Conservation (phyloP, 1,284 basidiomycete genomes). For the Megacollybia platyphylla region DNA sequence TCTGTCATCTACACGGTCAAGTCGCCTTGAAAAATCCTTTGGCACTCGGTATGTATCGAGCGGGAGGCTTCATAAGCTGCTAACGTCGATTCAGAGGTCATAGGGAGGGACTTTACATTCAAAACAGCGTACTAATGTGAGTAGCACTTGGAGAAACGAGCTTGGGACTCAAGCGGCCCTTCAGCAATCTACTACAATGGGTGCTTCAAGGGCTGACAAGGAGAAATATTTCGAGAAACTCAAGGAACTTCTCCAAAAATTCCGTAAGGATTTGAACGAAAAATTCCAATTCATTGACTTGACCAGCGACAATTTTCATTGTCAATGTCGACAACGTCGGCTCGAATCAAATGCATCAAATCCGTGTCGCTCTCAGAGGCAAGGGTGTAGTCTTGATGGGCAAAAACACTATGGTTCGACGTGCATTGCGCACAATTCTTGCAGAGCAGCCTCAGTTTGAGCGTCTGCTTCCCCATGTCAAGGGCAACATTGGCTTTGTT, state of each 20-base stretch:
- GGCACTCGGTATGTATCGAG: conserved; percentile 43
- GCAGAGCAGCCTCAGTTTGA: conserved; percentile 90
- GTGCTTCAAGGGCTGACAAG: conserved; percentile 85
- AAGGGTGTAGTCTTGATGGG: conserved; percentile 98
- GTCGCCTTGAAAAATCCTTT: conserved; percentile 85
- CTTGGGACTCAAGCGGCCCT: conserved; percentile 8
- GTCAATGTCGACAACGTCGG: conserved; percentile 99
- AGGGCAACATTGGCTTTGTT: conserved; percentile 98
- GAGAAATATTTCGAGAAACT: conserved; percentile 91
- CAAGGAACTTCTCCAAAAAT: conserved; percentile 85
- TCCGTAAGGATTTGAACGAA: conserved; percentile 43
- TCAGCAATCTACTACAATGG: conserved; percentile 49
- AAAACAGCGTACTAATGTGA: conserved; percentile 2
- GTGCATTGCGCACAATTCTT: conserved; percentile 88
- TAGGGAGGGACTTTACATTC: conserved; percentile 55
- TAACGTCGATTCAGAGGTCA: conserved; percentile 49
- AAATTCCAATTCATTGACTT: background rate
- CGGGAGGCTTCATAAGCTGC: conserved; percentile 8
- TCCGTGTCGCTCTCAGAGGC: conserved; percentile 92
- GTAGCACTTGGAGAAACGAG: conserved; percentile 11
- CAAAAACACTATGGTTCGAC: conserved; percentile 99
- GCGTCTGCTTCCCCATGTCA: conserved; percentile 90
- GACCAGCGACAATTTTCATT: conserved; percentile 88
- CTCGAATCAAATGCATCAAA: conserved; percentile 99
- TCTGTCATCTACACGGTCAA: conserved; percentile 15